These are phyloP conservation scores for Penicillium frequentans DNA, from an alignment of 2,329 filamentous ascomycete genomes.

Conservation along the genomic window DNA sequence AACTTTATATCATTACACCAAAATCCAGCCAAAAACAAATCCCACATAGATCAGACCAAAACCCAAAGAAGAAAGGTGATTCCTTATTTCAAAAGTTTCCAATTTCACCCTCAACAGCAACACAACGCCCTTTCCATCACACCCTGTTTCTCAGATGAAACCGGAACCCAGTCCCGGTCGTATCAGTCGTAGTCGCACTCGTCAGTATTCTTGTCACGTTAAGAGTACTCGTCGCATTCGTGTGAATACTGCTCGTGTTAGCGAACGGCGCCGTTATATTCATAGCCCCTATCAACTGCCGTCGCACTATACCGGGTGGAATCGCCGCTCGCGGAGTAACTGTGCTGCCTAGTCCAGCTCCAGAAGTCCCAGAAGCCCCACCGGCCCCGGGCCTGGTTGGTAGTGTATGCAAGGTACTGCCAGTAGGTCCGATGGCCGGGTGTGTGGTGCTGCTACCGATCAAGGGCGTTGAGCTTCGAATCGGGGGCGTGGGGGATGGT, in stretches of 20 bases:
- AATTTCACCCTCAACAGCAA: neutral
- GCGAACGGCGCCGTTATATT: constrained; percentile 16
- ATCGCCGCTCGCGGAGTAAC: constrained; percentile 3
- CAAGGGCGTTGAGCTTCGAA: constrained; percentile 7
- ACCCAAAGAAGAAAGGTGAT: neutral
- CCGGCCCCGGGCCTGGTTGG: neutral
- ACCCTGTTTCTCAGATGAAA: neutral
- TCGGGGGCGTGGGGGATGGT: neutral
- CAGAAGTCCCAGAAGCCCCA: neutral
- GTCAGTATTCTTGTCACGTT: constrained; percentile 7
- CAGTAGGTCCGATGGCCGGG: neutral
- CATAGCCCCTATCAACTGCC: constrained; percentile 4
- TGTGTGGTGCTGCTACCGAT: neutral
- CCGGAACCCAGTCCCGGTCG: neutral
- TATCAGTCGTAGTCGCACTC: neutral
- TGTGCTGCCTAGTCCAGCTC: neutral
- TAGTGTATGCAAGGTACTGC: constrained; percentile 5
- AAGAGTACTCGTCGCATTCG: constrained; percentile 16
- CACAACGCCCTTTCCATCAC: neutral
- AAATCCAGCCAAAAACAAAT: neutral
- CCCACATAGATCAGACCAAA: neutral
- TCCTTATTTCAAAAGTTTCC: neutral
- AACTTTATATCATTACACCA: neutral
- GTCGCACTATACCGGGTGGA: constrained; percentile 14
- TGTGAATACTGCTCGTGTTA: constrained; percentile 15